Evolutionary conservation across 2,329 filamentous ascomycete genomes (phyloP).

Genomic region (Neurospora crassa): DNA sequence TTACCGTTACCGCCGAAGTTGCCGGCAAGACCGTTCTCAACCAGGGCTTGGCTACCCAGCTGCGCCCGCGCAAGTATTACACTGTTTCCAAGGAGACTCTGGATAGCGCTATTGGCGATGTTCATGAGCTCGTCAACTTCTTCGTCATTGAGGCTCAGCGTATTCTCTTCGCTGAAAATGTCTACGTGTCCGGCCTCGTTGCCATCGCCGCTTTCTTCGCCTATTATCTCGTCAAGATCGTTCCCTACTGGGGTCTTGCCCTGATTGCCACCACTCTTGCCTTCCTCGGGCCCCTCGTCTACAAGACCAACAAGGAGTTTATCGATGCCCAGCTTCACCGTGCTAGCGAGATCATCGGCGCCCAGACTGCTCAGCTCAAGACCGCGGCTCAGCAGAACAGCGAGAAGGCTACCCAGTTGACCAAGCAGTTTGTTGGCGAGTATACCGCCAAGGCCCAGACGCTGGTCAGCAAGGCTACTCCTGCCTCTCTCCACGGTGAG

Average conservation of each 20-base stretch:
- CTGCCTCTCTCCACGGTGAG: slow-evolving; percentile 28
- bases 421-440: slow-evolving; percentile 60
- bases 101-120: slow-evolving; percentile 50
- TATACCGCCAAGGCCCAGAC: slow-evolving; percentile 60
- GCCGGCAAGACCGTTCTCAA: slow-evolving; percentile 51
- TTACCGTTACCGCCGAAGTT: slow-evolving; percentile 52
- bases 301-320: slow-evolving; percentile 58
- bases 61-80: slow-evolving; percentile 59
- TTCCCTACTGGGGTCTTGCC: slow-evolving; percentile 60
- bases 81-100: slow-evolving; percentile 54
- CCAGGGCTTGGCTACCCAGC: slow-evolving; percentile 53
- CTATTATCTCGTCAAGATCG: slow-evolving; percentile 59
- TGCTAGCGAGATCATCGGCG: slow-evolving; percentile 46
- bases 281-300: slow-evolving; percentile 55
- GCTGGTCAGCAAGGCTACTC: slow-evolving; percentile 40
- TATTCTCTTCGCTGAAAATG: slow-evolving; percentile 59
- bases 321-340: slow-evolving; percentile 55
- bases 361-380: slow-evolving; percentile 55
- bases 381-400: slow-evolving; percentile 55
- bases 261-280: slow-evolving; percentile 48
- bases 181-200: slow-evolving; percentile 49
- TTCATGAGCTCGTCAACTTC: slow-evolving; percentile 62
- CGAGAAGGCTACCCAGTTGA: slow-evolving; percentile 49
- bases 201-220: slow-evolving; percentile 52
- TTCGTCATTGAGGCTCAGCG: slow-evolving; percentile 62